Conservation (phyloP, 2,329 filamentous ascomycete species). For the Neodidymelliopsis sp. region DNA sequence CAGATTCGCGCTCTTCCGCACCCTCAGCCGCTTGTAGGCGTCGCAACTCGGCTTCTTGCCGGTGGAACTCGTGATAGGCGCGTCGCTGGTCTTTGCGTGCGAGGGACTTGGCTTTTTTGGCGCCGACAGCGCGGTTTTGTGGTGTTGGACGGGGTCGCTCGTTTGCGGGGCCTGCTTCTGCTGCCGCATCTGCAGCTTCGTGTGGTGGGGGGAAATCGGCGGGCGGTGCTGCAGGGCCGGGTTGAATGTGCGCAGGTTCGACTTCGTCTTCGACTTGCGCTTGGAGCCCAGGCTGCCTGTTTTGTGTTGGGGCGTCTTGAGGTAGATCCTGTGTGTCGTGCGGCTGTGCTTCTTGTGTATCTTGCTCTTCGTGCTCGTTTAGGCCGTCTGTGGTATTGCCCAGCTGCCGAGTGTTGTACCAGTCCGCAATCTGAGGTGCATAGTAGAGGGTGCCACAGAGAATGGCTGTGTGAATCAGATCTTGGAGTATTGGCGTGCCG, state of each 20-base stretch:
- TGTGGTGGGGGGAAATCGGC: neutral
- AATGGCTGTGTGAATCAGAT: slow-evolving; percentile 55
- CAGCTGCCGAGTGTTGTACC: slow-evolving; percentile 39
- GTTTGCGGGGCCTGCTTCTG: slow-evolving; percentile 47
- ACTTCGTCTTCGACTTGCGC: slow-evolving; percentile 15
- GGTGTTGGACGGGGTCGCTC: slow-evolving; percentile 34
- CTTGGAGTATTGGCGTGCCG: slow-evolving; percentile 56
- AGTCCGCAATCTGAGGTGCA: slow-evolving; percentile 55
- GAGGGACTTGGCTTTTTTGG: slow-evolving; percentile 59
- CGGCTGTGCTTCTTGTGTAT: neutral
- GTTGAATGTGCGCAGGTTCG: slow-evolving; percentile 38
- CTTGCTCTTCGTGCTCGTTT: slow-evolving; percentile 7
- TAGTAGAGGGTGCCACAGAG: slow-evolving; percentile 57
- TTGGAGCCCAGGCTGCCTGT: neutral
- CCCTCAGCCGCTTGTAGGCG: slow-evolving; percentile 53
- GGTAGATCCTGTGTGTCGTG: neutral
- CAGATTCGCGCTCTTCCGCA: slow-evolving; percentile 55
- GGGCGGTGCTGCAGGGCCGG: slow-evolving; percentile 20
- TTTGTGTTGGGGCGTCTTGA: neutral
- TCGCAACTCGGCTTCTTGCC: slow-evolving; percentile 57
- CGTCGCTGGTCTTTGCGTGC: slow-evolving; percentile 54
- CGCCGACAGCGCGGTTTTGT: slow-evolving; percentile 51
- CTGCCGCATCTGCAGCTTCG: too few species aligned
- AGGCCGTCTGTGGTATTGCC: slow-evolving; percentile 10
- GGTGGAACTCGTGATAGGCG: slow-evolving; percentile 59